Evolutionary conservation across 805 yeast species (phyloP), one percentile per base, ranked within the genome.

Genomic region (Cyberlindnera maclurae): DNA sequence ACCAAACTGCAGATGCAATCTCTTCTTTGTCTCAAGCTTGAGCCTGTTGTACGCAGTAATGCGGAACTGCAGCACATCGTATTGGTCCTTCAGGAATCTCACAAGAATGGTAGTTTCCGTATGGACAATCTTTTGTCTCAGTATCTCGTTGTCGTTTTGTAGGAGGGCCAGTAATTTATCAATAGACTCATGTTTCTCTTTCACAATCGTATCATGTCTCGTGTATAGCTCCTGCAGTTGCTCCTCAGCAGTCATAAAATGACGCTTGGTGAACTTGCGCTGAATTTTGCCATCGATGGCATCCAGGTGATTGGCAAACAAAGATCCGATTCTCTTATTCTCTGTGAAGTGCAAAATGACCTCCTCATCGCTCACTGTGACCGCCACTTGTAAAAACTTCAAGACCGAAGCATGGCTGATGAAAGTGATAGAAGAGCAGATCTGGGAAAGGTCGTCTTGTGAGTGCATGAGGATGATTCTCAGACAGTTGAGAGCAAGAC

Each of bases 1-100:
- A 9, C 44, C 54, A 26, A 40, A 49, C 9, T 41, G 43, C 8
- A 45, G 28, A 1, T 49, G 45, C 9, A 62, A 41, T 20, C 71
- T 49, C 35, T 76, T 50, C 4, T 55, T 55, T 1, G 66, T 54
- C 42, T 70, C 78, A 4, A 63, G 42, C 38, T 70, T 74, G 38
- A 77, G 50, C 8, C 63, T 53, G 38, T 71, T 68, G 54, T 78
- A 82, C 29, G 63, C 59, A 0, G 70, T 51, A 4, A 73, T 59
- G 47, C 67, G 71, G 42, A 67, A 73, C 20, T 68, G 65, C 12
- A 68, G 57, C 50, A 75, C 80, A 47, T 81, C 93, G 36, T 71
- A 73, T 41, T 67, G 71, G 55, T 85, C 95, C 49, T 82, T 88
- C 3, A 68, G 52, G 37, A 71, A 68, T 26, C 87, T 65, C 41